These are phyloP conservation scores for Ricinus communis DNA, from an alignment of 345 rosid species.

Conservation along the genomic window DNA sequence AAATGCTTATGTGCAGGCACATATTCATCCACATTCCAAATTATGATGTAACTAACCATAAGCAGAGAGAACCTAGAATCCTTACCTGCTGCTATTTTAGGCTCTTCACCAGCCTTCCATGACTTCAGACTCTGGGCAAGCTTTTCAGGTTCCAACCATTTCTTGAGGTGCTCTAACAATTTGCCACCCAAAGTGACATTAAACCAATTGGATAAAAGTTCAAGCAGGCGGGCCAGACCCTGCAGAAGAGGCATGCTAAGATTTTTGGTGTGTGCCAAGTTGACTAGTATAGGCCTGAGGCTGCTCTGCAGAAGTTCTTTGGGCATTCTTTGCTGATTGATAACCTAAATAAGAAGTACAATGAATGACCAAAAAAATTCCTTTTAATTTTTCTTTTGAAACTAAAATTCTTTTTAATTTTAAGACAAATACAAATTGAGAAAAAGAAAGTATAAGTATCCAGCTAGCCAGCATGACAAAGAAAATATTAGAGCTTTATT, in stretches of 20 bases:
- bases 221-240: conserved; percentile 97
- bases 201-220: conserved; percentile 94
- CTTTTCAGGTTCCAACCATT: conserved; percentile 98
- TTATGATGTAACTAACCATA: conserved; percentile 1
- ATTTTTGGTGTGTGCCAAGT: conserved; percentile 96
- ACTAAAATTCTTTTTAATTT: not conserved
- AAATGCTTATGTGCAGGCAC: not conserved
- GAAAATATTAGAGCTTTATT: not conserved
- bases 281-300: conserved; percentile 94
- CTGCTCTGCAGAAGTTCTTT: conserved; percentile 99
- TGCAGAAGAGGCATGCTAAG: conserved; percentile 98
- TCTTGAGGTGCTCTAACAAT: conserved; percentile 96
- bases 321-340: conserved; percentile 97
- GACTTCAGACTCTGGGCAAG: conserved; percentile 89
- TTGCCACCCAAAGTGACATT: conserved; percentile 97
- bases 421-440: conserved; percentile 4
- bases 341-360: conserved; percentile 52
- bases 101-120: conserved; percentile 99
- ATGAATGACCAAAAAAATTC: conserved; percentile 3
- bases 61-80: conserved; percentile 11
- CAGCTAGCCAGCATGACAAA: not conserved
- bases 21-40: not conserved
- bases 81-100: conserved; percentile 96
- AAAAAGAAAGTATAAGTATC: not conserved
- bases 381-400: not conserved